Conservation (phyloP, 306 rosid genomes). For the Medicago truncatula region MtrunA17r5.0-ANR NC_053043.1:49357001-49357500, state of each 20-base stretch:
- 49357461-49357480: constrained; percentile 38
- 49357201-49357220: constrained; percentile 50
- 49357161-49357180: constrained; percentile 48
- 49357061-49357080: constrained; percentile 41
- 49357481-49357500: constrained; percentile 30
- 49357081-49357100: constrained; percentile 39
- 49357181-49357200: constrained; percentile 63
- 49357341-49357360: constrained; percentile 53
- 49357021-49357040: constrained; percentile 28
- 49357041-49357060: constrained; percentile 45
- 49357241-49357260: constrained; percentile 48
- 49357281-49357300: constrained; percentile 46
- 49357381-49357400: constrained; percentile 58
- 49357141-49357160: constrained; percentile 37
- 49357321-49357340: constrained; percentile 46
- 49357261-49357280: constrained; percentile 46
- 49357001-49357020: constrained; percentile 38
- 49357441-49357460: constrained; percentile 52
- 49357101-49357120: constrained; percentile 46
- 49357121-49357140: constrained; percentile 29
- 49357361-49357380: constrained; percentile 55
- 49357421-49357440: constrained; percentile 29
- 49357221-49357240: constrained; percentile 31
- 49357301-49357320: constrained; percentile 66
- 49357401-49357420: constrained; percentile 49